A percentile compares a stretch with the other conserved stretches of the same genome.
Evolutionary conservation across 2,329 filamentous ascomycete species (phyloP).

Genomic region (Neofusicoccum kwambonambiense): DNA sequence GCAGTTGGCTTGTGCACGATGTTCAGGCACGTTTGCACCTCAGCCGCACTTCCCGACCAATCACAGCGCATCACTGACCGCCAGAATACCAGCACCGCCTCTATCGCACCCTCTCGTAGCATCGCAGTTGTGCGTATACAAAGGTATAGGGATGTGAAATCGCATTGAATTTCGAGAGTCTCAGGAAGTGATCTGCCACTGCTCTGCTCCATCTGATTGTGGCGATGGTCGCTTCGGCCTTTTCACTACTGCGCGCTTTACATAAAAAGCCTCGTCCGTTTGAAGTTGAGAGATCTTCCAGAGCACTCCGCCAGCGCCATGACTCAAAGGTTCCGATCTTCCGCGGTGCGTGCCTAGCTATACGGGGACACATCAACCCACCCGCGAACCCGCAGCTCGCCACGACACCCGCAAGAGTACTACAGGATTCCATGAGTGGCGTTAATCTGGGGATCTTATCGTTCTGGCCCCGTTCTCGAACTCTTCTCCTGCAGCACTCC

Average conservation of each 20-base stretch:
- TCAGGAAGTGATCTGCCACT: not conserved
- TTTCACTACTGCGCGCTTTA: too few relatives aligned
- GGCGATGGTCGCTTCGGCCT: too few relatives aligned
- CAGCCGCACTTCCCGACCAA: not conserved
- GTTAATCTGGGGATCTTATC: conserved; percentile 12
- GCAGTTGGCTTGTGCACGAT: conserved; percentile 10
- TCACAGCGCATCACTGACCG: conserved; percentile 8
- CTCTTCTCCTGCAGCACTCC: not conserved
- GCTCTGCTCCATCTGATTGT: too few relatives aligned
- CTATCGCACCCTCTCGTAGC: not conserved
- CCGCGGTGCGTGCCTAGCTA: conserved; percentile 2
- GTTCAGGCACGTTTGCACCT: conserved; percentile 9
- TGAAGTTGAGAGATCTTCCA: not conserved
- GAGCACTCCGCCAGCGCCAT: not conserved
- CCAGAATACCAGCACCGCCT: not conserved
- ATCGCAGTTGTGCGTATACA: not conserved
- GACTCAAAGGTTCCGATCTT: conserved; percentile 6
- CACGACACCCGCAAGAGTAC: not conserved
- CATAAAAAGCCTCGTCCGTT: not conserved
- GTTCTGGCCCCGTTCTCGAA: conserved; percentile 12
- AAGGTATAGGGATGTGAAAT: not conserved
- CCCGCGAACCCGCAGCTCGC: conserved; percentile 2
- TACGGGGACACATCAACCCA: conserved; percentile 12
- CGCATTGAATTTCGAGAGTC: not conserved
- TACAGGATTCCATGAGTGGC: not conserved